A percentile compares a stretch with the other conserved stretches of the same genome.
Conservation (phyloP, 495 filamentous ascomycete genomes). For the Trypethelium eluteriae region DNA sequence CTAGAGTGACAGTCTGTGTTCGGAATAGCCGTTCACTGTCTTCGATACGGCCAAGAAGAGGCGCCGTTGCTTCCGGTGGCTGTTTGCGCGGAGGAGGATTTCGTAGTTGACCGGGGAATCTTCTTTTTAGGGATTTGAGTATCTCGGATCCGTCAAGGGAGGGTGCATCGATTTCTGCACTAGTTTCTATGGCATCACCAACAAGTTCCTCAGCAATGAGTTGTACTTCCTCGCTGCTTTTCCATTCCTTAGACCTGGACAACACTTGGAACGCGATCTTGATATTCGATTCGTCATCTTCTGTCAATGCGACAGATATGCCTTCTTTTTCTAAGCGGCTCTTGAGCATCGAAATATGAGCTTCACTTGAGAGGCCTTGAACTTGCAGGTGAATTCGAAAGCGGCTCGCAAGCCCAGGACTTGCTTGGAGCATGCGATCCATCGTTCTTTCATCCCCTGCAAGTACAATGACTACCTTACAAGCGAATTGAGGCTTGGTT, state of each 20-base stretch:
- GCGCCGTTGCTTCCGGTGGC: neutral
- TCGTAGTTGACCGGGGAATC: neutral
- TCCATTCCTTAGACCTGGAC: neutral
- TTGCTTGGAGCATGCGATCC: neutral
- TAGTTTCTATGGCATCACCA: neutral
- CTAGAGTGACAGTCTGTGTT: no score
- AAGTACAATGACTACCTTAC: conserved; percentile 1
- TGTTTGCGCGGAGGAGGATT: neutral
- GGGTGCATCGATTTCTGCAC: neutral
- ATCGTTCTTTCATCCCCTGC: neutral
- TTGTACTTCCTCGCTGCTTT: neutral
- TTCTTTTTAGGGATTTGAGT: neutral
- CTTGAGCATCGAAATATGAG: neutral
- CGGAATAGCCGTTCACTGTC: no score
- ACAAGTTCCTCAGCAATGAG: neutral
- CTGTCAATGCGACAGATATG: neutral
- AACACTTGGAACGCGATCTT: neutral
- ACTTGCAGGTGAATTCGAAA: neutral
- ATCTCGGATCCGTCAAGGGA: neutral
- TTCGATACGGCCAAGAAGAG: no score
- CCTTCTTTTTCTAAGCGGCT: neutral
- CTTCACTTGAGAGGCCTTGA: neutral
- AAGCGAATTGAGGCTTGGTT: neutral
- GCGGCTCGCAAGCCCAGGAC: neutral
- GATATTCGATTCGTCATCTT: neutral